A percentile compares a stretch with the other conserved stretches of the same genome.
These are phyloP conservation scores for Athelia psychrophila DNA, from an alignment of 1,284 basidiomycete genomes.

Conservation along the genomic window DNA sequence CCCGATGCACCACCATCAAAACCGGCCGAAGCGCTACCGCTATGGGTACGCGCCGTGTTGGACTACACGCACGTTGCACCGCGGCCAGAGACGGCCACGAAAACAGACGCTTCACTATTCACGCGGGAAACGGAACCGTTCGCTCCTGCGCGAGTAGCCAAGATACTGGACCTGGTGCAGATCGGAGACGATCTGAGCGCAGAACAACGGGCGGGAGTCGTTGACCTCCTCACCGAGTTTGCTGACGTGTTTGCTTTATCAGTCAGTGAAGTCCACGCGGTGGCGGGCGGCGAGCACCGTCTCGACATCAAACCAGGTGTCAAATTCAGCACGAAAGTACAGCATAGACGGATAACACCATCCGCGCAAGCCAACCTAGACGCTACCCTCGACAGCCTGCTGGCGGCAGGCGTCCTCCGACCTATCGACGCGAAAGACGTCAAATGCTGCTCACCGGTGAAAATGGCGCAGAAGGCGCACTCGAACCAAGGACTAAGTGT, in stretches of 20 bases:
- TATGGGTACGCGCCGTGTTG: no score
- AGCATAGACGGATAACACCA: constrained; percentile 1
- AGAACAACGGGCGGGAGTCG: constrained; percentile 16
- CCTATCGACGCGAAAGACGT: constrained; percentile 16
- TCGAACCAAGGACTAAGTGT: constrained; percentile 11
- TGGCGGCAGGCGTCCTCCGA: constrained; percentile 4
- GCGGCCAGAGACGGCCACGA: constrained; percentile 8
- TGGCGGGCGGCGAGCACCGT: constrained; percentile 10
- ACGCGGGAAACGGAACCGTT: constrained; percentile 17
- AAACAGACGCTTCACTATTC: neutral
- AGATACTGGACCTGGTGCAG: constrained; percentile 17
- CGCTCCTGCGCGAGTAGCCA: constrained; percentile 15
- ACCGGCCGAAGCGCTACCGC: no score
- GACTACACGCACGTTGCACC: no score
- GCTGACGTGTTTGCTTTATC: constrained; percentile 30
- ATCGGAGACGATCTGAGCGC: constrained; percentile 12
- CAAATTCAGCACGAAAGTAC: constrained; percentile 5
- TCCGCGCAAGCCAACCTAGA: neutral
- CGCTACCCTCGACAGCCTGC: neutral
- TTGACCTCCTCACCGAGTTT: constrained; percentile 13
- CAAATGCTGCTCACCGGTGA: constrained; percentile 15
- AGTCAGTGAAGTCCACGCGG: constrained; percentile 21
- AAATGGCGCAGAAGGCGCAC: constrained; percentile 16
- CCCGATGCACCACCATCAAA: no score
- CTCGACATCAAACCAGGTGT: constrained; percentile 15